These are phyloP conservation scores for Tulasnella sp. DNA, from an alignment of 768 basidiomycete species.

Conservation along the genomic window DNA sequence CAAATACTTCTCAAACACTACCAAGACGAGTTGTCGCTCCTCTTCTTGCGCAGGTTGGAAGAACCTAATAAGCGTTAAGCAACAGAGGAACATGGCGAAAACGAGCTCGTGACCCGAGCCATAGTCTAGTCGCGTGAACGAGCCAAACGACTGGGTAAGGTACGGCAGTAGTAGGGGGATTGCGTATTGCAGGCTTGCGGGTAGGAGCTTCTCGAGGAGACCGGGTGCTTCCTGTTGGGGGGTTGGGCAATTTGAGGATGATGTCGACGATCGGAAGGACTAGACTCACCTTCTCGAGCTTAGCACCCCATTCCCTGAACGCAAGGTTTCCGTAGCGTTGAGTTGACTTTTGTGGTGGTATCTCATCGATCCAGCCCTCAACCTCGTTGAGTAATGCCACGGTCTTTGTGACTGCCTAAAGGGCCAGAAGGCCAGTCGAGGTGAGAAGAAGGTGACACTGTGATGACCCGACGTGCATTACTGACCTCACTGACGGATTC, in stretches of 20 bases:
- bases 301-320: constrained; percentile 77
- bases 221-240: constrained; percentile 41
- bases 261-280: not conserved
- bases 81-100: constrained; percentile 73
- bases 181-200: constrained; percentile 42
- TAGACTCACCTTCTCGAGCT: constrained; percentile 65
- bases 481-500: constrained; percentile 15
- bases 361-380: constrained; percentile 71
- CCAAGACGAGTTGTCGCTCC: constrained; percentile 57
- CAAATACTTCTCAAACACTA: constrained; percentile 64
- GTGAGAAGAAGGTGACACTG: not conserved
- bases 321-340: constrained; percentile 92
- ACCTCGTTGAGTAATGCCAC: constrained; percentile 59
- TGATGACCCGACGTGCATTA: not conserved
- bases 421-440: not conserved
- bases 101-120: constrained; percentile 95
- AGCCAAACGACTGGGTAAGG: constrained; percentile 79
- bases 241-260: not conserved
- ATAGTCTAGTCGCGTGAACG: constrained; percentile 87
- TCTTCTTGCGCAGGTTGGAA: constrained; percentile 54
- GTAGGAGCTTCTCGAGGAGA: constrained; percentile 50
- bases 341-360: constrained; percentile 56
- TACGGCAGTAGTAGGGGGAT: constrained; percentile 73
- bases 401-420: constrained; percentile 41
- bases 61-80: constrained; percentile 64